phyloP scores from a whole-genome alignment of 2,329 filamentous ascomycete species.

The Monilinia polystroma region DNA sequence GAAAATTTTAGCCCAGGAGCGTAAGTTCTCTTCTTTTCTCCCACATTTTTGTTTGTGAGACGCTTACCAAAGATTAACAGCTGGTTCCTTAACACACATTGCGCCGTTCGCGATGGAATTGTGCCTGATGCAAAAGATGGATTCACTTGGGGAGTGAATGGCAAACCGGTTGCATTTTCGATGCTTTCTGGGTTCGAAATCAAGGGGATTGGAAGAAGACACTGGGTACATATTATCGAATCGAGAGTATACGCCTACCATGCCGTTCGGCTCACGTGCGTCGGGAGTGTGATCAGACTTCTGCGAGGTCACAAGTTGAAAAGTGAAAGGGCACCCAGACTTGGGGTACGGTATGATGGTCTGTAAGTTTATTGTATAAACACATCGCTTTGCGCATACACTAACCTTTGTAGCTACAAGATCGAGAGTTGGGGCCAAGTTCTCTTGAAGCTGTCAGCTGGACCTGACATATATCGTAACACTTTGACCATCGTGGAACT shows the following conservation, averaged over 20 bases:
- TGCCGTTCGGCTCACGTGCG: constrained; percentile 49
- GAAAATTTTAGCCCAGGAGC: constrained; percentile 48
- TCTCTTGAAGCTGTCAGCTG: constrained; percentile 41
- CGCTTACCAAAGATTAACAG: constrained; percentile 42
- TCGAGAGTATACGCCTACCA: constrained; percentile 49
- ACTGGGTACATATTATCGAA: constrained; percentile 48
- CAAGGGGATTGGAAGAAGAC: constrained; percentile 42
- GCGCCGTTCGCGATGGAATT: constrained; percentile 56
- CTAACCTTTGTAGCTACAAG: constrained; percentile 42
- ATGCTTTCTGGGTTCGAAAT: constrained; percentile 52
- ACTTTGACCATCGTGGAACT: constrained; percentile 50
- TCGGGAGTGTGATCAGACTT: constrained; percentile 52
- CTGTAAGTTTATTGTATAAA: constrained; percentile 45
- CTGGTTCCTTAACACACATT: constrained; percentile 59
- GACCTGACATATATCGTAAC: constrained; percentile 46
- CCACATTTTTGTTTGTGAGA: constrained; percentile 24
- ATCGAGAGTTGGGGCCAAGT: constrained; percentile 48
- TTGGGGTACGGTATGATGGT: constrained; percentile 58
- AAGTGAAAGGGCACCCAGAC: constrained; percentile 52
- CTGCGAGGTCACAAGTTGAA: constrained; percentile 52
- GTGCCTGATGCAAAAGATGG: constrained; percentile 47
- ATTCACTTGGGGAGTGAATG: constrained; percentile 49
- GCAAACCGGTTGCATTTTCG: constrained; percentile 47
- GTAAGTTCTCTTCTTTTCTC: constrained; percentile 41
- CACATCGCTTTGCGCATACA: neutral